These are phyloP conservation scores for Sungouiella thailandica DNA, from an alignment of 805 yeast species.

Conservation along the genomic window DNA sequence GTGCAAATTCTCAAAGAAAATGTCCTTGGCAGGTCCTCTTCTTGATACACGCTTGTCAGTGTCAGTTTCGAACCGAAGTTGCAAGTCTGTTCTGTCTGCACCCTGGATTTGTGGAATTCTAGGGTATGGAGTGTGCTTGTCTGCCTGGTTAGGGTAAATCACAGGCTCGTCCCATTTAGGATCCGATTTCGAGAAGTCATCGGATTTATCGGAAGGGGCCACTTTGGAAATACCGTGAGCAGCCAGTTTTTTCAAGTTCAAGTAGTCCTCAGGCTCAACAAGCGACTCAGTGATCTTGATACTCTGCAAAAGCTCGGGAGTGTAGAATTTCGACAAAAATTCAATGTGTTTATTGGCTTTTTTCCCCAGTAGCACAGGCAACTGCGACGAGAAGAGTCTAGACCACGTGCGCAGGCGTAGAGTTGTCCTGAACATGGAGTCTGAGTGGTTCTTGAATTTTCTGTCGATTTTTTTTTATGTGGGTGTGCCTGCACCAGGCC, in stretches of 20 bases:
- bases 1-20: constrained; percentile 50
- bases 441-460: neutral
- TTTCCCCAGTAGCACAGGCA: constrained; percentile 1
- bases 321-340: constrained; percentile 67
- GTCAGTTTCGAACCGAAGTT: constrained; percentile 26
- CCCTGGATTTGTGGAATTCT: constrained; percentile 51
- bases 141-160: constrained; percentile 45
- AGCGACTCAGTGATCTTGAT: constrained; percentile 76
- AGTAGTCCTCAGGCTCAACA: constrained; percentile 61
- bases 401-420: constrained; percentile 4
- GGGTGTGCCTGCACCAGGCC: no score
- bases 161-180: constrained; percentile 69
- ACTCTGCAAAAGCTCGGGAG: constrained; percentile 75
- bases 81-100: constrained; percentile 43
- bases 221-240: constrained; percentile 40
- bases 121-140: constrained; percentile 51
- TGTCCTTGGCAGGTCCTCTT: constrained; percentile 13
- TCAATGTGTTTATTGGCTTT: constrained; percentile 43
- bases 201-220: constrained; percentile 59
- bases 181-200: constrained; percentile 68
- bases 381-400: constrained; percentile 4
- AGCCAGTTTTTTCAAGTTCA: constrained; percentile 30
- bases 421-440: constrained; percentile 8
- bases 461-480: no score
- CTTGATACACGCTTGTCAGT: constrained; percentile 7